Base-by-base conservation (phyloP, 495 filamentous ascomycete species). In the Penicillium antarcticum region DNA sequence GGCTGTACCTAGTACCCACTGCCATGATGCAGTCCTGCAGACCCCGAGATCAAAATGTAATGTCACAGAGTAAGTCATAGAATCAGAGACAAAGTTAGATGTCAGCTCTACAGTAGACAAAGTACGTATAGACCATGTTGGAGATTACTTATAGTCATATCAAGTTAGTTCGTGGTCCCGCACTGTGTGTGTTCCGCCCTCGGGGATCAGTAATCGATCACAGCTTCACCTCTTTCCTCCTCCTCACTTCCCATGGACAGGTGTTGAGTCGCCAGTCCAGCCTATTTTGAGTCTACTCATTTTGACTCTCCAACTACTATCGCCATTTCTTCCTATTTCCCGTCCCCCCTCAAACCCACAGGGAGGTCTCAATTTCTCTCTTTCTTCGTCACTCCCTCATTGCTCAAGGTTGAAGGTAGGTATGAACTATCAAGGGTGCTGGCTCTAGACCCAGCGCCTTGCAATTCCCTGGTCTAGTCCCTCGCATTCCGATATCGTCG, bases 361-460 rank as follows among this genome's bases (percentile, higher is more conserved):
- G 50, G 48, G 53, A 61, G 57, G 39, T 33, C 29, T 16, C 12
- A 42, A 43, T 33, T 45, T 48, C 57, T 53, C 36, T 37, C 29
- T 49, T 61, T 62, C 51, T 46, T 61, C 60, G 60, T 71, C 63
- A 62, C 52, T 67, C 62, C 57, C 67, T 65, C 55, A 40, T 67
- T 61, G 55, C 67, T 65, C 55, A 40, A 51, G 51, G 46, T 57
- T 58, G 26, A 57, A 65, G 65, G 65, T 69, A 65, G 65, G 65
- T 69, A 58, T 36, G 58, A 16, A 32, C 21, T 21, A 16, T 33
- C 12, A 16, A 32, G 43, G 26, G 16, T 13, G 9, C 21, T 36
- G 7, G 17, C 8, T 53, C 19, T n/a, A 33, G 31, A 17, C 13
- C 18, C 16, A 17, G 33, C 29, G 39, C 19, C 42, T 23, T 14